These are phyloP conservation scores for Corymbia citriodora DNA, from an alignment of 441 rosid genomes.

Conservation along the genomic window DNA sequence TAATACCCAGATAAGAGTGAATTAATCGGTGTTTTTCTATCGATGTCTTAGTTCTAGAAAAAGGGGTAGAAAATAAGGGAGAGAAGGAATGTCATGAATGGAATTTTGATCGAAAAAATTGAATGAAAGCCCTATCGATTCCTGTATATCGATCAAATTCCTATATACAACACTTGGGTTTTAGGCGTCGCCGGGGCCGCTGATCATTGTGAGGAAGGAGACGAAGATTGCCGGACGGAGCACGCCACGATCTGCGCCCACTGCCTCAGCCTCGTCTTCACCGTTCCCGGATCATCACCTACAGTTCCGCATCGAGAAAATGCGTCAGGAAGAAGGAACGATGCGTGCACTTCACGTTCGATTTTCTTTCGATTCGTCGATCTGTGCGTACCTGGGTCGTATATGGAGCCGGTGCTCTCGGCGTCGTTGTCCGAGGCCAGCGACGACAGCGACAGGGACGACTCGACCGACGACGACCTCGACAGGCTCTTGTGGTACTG, in stretches of 20 bases:
- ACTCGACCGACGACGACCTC: not conserved
- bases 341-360: not conserved
- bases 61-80: not conserved
- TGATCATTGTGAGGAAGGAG: not conserved
- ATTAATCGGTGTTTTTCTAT: not conserved
- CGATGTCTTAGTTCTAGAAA: not conserved
- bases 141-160: not conserved
- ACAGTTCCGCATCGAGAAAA: not conserved
- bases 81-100: not conserved
- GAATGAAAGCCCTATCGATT: not conserved
- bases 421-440: not conserved
- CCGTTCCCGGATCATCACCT: conserved; percentile 71
- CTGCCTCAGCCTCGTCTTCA: conserved; percentile 61
- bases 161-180: not conserved
- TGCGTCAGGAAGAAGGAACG: not conserved
- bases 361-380: not conserved
- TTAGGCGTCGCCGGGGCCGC: not conserved
- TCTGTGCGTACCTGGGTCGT: not conserved
- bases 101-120: not conserved
- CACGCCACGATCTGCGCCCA: conserved; percentile 89
- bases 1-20: not conserved
- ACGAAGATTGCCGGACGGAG: conserved; percentile 50
- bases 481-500: not conserved
- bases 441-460: not conserved
- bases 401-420: not conserved